Base-by-base conservation (phyloP, 2,329 filamentous ascomycete species). In the Acarospora socialis region DNA sequence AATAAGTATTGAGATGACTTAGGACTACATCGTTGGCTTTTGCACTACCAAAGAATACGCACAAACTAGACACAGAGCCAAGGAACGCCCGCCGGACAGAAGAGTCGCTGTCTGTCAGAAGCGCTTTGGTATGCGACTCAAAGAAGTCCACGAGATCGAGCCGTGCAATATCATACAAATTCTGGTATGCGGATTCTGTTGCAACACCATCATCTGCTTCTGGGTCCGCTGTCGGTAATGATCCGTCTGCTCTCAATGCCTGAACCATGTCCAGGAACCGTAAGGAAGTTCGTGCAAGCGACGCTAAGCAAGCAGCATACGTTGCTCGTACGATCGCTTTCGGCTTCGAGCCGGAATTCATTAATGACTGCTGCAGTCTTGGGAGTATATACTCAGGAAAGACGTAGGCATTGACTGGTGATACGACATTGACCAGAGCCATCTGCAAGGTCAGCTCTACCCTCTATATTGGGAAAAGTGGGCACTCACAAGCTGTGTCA, bases 1-100 rank as follows among this genome's bases (percentile, higher is more conserved):
- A 60, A 47, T 98, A 98, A 0, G 90, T 98, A 49, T 95, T 95
- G 17, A 98, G 63, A 57, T 98, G 90, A 19, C 84, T 92, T 14
- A 98, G 62, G 10, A 98, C 76, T n/a, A 98, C 82, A 49, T 98
- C 90, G 51, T 92, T 94, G 1, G 87, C 80, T 48, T 84, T 79
- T n/a, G 77, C 70, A 38, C 81, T 86, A 3, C 83, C 84, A 44
- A 98, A 95, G 55, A 98, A 95, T 43, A 94, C 74, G 51, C 90
- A 98, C 1, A 98, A 65, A 40, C 84, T 81, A 0, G 86, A 79
- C 0, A 98, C 86, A 5, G 90, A 95, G 6, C 79, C 79, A 26
- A 98, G 61, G 49, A 98, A 94, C 1, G 90, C 86, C 37, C 90
- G 70, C 26, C 86, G 78, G 14, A 98, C 92, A 21, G 81, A 77